phyloP scores from a whole-genome alignment of 1,284 basidiomycete genomes.

The Retiboletus flavoniger region DNA sequence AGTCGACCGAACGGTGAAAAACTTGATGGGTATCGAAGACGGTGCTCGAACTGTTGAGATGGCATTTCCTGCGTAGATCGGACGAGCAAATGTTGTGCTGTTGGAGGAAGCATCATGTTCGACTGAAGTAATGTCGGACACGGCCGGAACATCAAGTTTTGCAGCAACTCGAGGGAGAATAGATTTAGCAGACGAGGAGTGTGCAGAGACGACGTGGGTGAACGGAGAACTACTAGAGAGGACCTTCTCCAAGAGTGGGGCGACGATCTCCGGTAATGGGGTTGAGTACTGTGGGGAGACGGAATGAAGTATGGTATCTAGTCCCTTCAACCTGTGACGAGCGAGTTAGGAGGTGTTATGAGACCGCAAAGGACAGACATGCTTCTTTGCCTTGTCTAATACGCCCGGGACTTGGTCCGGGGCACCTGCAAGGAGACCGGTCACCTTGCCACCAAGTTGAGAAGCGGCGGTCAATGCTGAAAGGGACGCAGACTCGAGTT shows the following conservation, averaged over 20 bases:
- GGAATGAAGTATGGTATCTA: constrained; percentile 51
- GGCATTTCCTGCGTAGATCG: constrained; percentile 98
- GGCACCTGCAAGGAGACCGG: constrained; percentile 82
- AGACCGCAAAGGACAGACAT: constrained; percentile 20
- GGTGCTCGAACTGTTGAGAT: constrained; percentile 88
- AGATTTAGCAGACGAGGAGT: constrained; percentile 62
- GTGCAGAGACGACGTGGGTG: constrained; percentile 83
- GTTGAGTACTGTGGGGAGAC: constrained; percentile 52
- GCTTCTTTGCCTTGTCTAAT: constrained; percentile 82
- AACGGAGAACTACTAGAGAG: constrained; percentile 53
- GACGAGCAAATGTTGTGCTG: constrained; percentile 82
- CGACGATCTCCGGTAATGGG: constrained; percentile 49
- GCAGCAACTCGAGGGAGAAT: constrained; percentile 86
- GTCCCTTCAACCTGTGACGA: constrained; percentile 44
- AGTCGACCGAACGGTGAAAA: constrained; percentile 96
- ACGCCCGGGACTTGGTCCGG: constrained; percentile 69
- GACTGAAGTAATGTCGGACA: constrained; percentile 89
- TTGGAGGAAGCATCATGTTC: constrained; percentile 73
- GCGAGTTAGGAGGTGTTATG: constrained; percentile 9
- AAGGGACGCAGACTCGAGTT: constrained; percentile 82
- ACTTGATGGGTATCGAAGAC: constrained; percentile 75
- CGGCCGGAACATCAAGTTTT: constrained; percentile 77
- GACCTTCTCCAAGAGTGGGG: constrained; percentile 55
- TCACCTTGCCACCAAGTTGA: constrained; percentile 82
- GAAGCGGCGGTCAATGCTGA: constrained; percentile 89